Evolutionary conservation across 805 yeast genomes (phyloP), one percentile per base, ranked within the genome.

Genomic region (Ogataea minuta): DNA sequence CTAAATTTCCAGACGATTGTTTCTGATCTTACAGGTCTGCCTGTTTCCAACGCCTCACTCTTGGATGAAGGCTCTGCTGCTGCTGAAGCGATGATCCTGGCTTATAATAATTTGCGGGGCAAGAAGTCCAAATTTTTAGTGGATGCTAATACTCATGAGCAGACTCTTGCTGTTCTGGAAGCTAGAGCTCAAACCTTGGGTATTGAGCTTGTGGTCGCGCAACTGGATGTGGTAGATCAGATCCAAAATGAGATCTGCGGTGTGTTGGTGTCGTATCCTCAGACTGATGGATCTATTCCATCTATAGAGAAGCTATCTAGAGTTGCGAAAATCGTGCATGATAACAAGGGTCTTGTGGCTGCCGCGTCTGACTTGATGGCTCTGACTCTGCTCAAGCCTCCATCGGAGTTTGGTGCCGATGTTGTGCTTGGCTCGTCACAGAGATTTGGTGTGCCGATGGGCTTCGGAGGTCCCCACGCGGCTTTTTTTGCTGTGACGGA

Each of bases 381-480:
- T 1, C 72, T 93, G 52, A 87, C 96, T 0, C 61, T 93, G 28
- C 66, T 91, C 44, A 79, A 82, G 53, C 85, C 97, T 12, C 99
- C 99, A 3, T 69, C 84, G 13, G 72, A 76, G 28, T 86, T 84
- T 54, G 89, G 88, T 39, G 98, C 98, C 29, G 99, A 93, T 61
- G 84, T 93, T 35, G 96, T 84, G 2, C 69, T 93, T 31, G 99
- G 99, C 33, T 79, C 89, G 7, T 76, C 97, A 4, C 99, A 93
- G 71, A 75, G 99, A 63, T 88, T 93, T 54, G 99, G 99, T 56
- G 97, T 91, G 27, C 98, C 99, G 39, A 77, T 91, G 70, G 99
- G 98, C 6, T 93, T 80, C 60, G 99, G 99, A 57, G 99, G 99
- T 14, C 99, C 99, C 3, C 99, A 93, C 63, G 98, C 99, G 32